Base-by-base conservation (phyloP, 2,329 filamentous ascomycete genomes). In the Tolypocladium guangdongense region DNA sequence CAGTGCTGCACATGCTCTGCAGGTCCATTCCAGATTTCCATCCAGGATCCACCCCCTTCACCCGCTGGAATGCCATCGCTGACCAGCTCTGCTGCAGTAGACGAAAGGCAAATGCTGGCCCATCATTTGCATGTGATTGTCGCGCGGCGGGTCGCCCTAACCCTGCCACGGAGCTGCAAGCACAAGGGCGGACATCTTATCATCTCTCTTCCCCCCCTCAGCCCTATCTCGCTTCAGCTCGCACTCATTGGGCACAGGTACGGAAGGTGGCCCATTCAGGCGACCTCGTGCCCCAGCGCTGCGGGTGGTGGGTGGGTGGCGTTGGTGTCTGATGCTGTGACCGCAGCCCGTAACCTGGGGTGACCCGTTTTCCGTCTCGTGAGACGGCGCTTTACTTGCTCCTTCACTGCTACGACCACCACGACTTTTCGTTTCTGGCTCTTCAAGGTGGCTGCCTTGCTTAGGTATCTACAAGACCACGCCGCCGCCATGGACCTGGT, bases 401-500 rank as follows among this genome's bases (percentile, higher is more conserved):
- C 12, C 10, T 7, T 2, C 16, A 6, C n/a, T 27, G 24, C 3
- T 6, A 2, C 24, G 7, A 14, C 24, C 14, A 30, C 24, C 43
- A 16, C 43, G 16, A 14, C 24, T 12, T 46, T n/a, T 6, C 7
- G 35, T 16, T 30, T 20, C 8, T 45, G 41, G 14, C 41, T 18
- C 41, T 45, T 20, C 24, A n/a, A 24, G 22, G 7, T 30, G 22
- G 7, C 41, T 46, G 16, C 22, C 14, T 18, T 45, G n/a, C 38
- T 22, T 35, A 16, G 12, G 7, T 5, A 27, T 3, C 41, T 14
- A n/a, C 27, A 16, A 33, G 20, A 53, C 14, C 20, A 18, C 48
- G 33, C 20, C 33, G 32, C 32, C 48, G 33, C n/a, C 49, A 38
- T 47, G 71, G 68, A 66, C 54, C 52, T 66, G 55, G 60, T 60